Base-by-base conservation (phyloP, 805 yeast species). In the Helenozyma baotianmanensis region DNA sequence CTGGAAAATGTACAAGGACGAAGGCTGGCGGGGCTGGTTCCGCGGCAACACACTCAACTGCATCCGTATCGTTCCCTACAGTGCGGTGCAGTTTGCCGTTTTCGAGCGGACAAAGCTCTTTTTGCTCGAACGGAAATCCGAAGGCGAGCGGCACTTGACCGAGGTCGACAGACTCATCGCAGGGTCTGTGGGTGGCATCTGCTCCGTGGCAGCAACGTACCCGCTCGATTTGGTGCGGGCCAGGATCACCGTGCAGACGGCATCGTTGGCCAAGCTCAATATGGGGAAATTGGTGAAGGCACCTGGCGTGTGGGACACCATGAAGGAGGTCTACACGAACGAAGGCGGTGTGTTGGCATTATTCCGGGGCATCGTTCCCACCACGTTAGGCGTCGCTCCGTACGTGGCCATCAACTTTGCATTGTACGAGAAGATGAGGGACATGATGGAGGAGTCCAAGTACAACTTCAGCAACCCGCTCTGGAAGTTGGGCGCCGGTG, bases 331-430 rank as follows among this genome's bases (percentile, higher is more conserved):
- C 14, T 85, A 83, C 58, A 49, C 47, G 11, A 72, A 69, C 11
- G 98, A 90, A 60, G 97, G 97, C 23, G 96, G 96, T 0, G 15
- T 86, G 7, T 40, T 53, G 2, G 95, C 88, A 0, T 64, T 90
- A 11, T 90, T 85, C 54, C 69, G 89, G 32, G 98, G 98, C 3
- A 67, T 89, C 9, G 65, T 80, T 40, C 96, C 97, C n/a, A 90
- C 97, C 0, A 77, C 89, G 1, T 60, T 85, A 36, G 97, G 97
- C 2, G 96, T 92, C 14, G 97, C 96, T 1, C 97, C 97, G 1
- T 92, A 89, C 52, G 96, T 87, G 21, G 96, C 96, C 4, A 73
- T 90, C 32, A 90, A 89, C 59, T 90, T 90, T 54, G 82, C 96
- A 2, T 78, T 87, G 28, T 90, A 89, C 64, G 97, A 92, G 52